Conservation (phyloP, 768 basidiomycete species). For the Russula lepida region DNA sequence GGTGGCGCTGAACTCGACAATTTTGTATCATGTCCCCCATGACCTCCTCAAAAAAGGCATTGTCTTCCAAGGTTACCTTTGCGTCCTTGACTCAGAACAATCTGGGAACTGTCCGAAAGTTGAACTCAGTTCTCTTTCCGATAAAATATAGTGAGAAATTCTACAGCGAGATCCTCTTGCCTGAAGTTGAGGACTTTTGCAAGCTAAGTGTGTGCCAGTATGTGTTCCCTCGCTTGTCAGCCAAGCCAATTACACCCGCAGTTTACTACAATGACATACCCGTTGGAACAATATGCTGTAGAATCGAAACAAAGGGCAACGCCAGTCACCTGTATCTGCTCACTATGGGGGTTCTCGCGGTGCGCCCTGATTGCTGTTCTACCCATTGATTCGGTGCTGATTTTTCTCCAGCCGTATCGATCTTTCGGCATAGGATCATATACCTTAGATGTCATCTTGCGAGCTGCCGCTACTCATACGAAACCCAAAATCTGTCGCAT, state of each 20-base stretch:
- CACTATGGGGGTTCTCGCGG: constrained; percentile 88
- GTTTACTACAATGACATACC: constrained; percentile 93
- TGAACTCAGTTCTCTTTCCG: constrained; percentile 76
- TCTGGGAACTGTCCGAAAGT: constrained; percentile 58
- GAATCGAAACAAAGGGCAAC: constrained; percentile 61
- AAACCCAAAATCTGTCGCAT: constrained; percentile 61
- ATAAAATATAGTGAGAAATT: constrained; percentile 86
- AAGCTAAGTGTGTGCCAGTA: constrained; percentile 61
- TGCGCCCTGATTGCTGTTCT: constrained; percentile 32
- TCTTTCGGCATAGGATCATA: constrained; percentile 68
- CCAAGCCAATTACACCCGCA: constrained; percentile 26
- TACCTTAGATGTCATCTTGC: constrained; percentile 57
- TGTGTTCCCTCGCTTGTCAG: constrained; percentile 2
- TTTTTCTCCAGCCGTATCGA: constrained; percentile 65
- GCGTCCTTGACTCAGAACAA: constrained; percentile 74
- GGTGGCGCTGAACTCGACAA: constrained; percentile 9
- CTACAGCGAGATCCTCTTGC: constrained; percentile 68
- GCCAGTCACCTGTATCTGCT: constrained; percentile 66
- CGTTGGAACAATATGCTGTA: constrained; percentile 81
- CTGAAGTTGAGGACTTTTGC: constrained; percentile 80
- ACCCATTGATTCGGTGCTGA: background rate
- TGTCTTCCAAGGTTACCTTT: constrained; percentile 49
- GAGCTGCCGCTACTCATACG: constrained; percentile 48
- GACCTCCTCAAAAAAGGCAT: constrained; percentile 26
- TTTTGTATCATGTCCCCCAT: constrained; percentile 26